Evolutionary conservation across 163 green algal species (phyloP).

Genomic region (Scenedesmus sp.): DNA sequence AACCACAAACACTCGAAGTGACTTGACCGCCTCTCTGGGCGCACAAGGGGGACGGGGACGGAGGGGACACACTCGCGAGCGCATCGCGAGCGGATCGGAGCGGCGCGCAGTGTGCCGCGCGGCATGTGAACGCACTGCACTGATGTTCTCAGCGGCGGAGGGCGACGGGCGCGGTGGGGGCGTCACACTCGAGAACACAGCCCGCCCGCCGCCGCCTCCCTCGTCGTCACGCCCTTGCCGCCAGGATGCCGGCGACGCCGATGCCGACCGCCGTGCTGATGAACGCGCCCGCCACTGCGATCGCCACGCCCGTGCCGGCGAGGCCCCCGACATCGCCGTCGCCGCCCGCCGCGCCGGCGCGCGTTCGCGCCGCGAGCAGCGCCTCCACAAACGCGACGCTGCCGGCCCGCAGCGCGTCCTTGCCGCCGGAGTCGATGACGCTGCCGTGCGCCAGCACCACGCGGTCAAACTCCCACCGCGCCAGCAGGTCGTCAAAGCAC

Average conservation of each 20-base stretch:
- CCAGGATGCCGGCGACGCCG: constrained; percentile 29
- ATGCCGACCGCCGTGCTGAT: constrained; percentile 26
- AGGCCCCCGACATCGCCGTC: not conserved
- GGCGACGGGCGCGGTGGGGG: too few species aligned
- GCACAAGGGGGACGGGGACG: too few species aligned
- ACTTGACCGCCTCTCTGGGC: too few species aligned
- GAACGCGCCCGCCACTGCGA: constrained; percentile 8
- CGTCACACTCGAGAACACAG: too few species aligned
- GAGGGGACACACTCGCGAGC: too few species aligned
- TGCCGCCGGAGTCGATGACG: constrained; percentile 20
- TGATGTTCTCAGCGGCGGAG: too few species aligned
- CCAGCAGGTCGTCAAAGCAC: constrained; percentile 28
- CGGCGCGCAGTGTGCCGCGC: too few species aligned
- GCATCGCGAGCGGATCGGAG: too few species aligned
- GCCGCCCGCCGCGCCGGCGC: not conserved
- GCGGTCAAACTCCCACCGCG: constrained; percentile 31
- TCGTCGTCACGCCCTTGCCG: not conserved
- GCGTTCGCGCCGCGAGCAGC: not conserved
- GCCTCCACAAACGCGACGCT: constrained; percentile 15
- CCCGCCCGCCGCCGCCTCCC: too few species aligned
- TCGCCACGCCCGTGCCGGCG: not conserved
- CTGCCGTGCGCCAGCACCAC: constrained; percentile 22
- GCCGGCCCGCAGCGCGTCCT: constrained; percentile 21
- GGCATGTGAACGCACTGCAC: too few species aligned
- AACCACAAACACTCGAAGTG: too few species aligned